Base-by-base conservation (phyloP, 306 rosid genomes). In the Ormosia emarginata region DNA sequence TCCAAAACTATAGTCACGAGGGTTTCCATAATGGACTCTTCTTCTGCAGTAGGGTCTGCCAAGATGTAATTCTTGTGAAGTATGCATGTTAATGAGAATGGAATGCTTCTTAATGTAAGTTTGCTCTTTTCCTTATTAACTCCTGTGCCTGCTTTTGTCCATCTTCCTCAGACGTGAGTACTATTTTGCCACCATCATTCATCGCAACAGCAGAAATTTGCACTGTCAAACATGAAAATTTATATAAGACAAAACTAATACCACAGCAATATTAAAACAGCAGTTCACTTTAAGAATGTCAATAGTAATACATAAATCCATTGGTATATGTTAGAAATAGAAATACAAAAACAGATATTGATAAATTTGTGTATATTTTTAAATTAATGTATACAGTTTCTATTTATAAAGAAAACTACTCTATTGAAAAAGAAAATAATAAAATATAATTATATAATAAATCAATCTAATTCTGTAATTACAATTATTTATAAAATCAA, bases 31-130 rank as follows among this genome's bases (percentile, higher is more conserved):
- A 95, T 73, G 11, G 94, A 91, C 75, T 95, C 99, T 88, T 95
- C 99, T 89, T 95, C 97, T 39, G 95, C 92, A 17, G 93, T 93
- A 43, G 99, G 97, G 71, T 93, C 98, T 15, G 95, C 97, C 89
- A 95, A 82, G 81, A 93, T 90, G 89, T 91, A 88, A 34, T 79
- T 93, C 87, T 93, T 91, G 90, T 93, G 88, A 85, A 93, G 98
- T 80, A 89, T 61, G 88, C 98, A 89, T 33, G 98, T 95, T 80
- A 95, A 81, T 30, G 98, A 93, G 75, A 91, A 89, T 15, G 98
- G 98, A 87, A 88, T 76, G 43, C 85, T 87, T 84, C 58, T 83
- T 69, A 95, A 68, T 8, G 86, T 86, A 79, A 95, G 94, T 67
- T 90, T 93, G 80, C 97, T 90, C 81, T 74, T 93, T 83, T 86